Evolutionary conservation across 768 basidiomycete species (phyloP), one percentile per base, ranked within the genome.

Genomic region (Leucocoprinus birnbaumii): DNA sequence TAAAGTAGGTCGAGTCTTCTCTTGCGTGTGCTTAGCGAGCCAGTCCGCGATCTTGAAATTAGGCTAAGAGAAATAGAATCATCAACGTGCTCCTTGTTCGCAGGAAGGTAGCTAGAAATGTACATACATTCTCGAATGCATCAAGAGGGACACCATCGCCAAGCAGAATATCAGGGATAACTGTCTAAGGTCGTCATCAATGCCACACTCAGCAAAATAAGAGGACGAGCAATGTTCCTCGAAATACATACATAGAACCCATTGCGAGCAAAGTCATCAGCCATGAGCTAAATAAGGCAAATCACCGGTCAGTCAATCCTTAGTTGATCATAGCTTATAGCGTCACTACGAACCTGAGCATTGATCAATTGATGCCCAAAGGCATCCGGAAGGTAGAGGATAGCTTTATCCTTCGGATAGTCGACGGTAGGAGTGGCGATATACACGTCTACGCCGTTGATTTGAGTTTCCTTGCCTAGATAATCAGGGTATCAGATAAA

Each of bases 371-470:
- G 68, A 21, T 76, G 62, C 6, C 83, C 84, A 55, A 80, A 83
- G 45, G 75, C 68, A 58, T 84, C 85, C 2, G 80, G 53, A 22
- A 86, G 63, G 70, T 72, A 80, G 24, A 87, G 73, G 48, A 86
- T 51, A 24, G 75, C 80, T 63, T 84, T 85, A 59, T 79, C 73
- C 66, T 81, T 79, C 50, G 76, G 67, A 57, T 80, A 83, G 38
- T 78, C 76, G 2, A 61, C 59, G 0, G 71, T 64, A 13, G 85
- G 85, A 1, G 78, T 82, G 1, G 79, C 77, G 47, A 84, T 71
- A 57, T 87, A 86, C 58, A 68, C 71, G 7, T 69, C 63, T 44
- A 84, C 72, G 2, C 80, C 83, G 21, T 66, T 72, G 54, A 85
- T 73, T 22, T 62, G 58, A 58, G 80, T 76, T 61, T 71, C 65